A percentile compares a stretch with the other conserved stretches of the same genome.
These are phyloP conservation scores for Chalciporus chontae DNA, from an alignment of 768 basidiomycete species.

Conservation along the genomic window DNA sequence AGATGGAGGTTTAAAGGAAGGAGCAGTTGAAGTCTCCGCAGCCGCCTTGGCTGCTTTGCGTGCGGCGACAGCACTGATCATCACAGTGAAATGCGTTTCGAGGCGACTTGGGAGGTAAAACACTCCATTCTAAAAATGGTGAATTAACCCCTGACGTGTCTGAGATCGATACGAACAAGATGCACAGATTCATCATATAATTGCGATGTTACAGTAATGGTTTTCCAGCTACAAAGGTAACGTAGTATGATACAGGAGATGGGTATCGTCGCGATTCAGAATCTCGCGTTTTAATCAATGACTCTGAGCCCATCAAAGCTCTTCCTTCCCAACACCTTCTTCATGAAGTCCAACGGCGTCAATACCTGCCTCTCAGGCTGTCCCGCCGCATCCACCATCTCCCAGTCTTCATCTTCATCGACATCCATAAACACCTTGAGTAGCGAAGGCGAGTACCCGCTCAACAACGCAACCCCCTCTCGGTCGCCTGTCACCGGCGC, in stretches of 20 bases:
- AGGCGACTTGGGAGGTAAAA: too few species aligned
- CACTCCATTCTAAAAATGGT: too few species aligned
- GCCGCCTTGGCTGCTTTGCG: constrained; percentile 55
- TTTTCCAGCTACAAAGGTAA: too few species aligned
- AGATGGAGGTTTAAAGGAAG: constrained; percentile 13
- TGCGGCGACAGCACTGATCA: constrained; percentile 74
- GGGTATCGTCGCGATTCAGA: too few species aligned
- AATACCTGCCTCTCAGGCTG: constrained; percentile 30
- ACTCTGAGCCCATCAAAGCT: constrained; percentile 49
- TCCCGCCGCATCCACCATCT: constrained; percentile 33
- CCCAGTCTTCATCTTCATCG: constrained; percentile 35
- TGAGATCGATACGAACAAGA: too few species aligned
- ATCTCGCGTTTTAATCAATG: too few species aligned
- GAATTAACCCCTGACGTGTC: too few species aligned
- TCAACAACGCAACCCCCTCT: constrained; percentile 65
- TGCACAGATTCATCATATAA: too few species aligned
- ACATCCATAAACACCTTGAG: constrained; percentile 72
- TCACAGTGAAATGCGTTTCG: constrained; percentile 21
- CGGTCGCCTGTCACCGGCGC: constrained; percentile 49
- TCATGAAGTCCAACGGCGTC: constrained; percentile 44
- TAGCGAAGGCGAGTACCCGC: constrained; percentile 65
- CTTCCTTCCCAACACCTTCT: constrained; percentile 42
- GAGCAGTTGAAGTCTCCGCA: constrained; percentile 10
- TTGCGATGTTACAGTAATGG: too few species aligned
- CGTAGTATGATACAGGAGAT: too few species aligned